Evolutionary conservation across 1,284 basidiomycete species (phyloP), one percentile per base, ranked within the genome.

Genomic region (Microstroma glucosiphilum): DNA sequence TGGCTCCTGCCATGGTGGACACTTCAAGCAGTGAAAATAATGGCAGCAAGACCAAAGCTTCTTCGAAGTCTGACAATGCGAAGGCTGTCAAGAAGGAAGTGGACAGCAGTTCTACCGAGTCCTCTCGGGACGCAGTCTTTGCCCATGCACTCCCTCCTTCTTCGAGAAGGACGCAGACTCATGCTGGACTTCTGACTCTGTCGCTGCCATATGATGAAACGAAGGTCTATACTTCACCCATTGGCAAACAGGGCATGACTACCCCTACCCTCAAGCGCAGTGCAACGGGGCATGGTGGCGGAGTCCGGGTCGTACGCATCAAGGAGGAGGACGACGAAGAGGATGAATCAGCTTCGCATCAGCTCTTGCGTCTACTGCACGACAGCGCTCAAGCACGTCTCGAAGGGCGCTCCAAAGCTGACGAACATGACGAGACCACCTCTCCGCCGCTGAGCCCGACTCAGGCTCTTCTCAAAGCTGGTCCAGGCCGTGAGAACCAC

Each of bases 131-230:
- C 54, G 57, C 61, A 8, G 61, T 62, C 4, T 62, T 62, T 40
- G 60, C 54, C 42, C 61, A 61, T 26, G 61, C 61, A 1, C 43
- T 62, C 4, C 57, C 57, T 11, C 46, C 59, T 21, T 62, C 61
- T 9, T 59, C 61, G 19, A 25, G 56, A 13, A 41, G 59, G 8
- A 30, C 46, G 17, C 61, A 61, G 30, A 56, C 60, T 15, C 61
- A 62, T 40, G 61, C 59, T 9, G 61, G 61, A n/a, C 17, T 56
- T 30, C 54, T 62, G 13, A 62, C 61, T 13, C 51, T 62, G 19
- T 62, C 61, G n/a, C 54, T 62, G 15, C 61, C 61, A 1, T 62
- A 46, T 41, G 43, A 62, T n/a, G 60, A 62, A 26, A 48, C 41
- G 17, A 48, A 21, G 17, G 43, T 48, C 17, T 48, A 17, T 12